Evolutionary conservation across 345 rosid species (phyloP).

Genomic region (Psidium guajava): DNA sequence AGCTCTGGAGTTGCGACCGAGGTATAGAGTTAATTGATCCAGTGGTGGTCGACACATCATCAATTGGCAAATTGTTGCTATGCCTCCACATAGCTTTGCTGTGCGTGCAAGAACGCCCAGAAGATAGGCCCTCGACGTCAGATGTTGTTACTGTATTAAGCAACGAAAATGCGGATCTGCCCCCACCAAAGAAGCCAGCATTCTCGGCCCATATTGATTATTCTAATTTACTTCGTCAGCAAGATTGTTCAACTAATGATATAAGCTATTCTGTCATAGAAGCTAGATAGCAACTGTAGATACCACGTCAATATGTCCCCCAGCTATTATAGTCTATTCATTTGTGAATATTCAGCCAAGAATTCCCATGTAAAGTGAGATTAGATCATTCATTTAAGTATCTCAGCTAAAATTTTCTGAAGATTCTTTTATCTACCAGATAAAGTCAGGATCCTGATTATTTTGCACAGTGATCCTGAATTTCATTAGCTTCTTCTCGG

Average conservation of each 20-base stretch:
- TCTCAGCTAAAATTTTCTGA: background rate
- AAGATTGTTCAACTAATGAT: background rate
- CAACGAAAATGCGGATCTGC: background rate
- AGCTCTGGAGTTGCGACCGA: background rate
- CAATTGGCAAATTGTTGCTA: background rate
- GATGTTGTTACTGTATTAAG: conserved; percentile 6
- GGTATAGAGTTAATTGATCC: conserved; percentile 7
- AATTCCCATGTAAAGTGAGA: background rate
- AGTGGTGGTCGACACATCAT: background rate
- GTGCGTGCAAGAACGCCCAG: conserved; percentile 16
- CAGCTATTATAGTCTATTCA: background rate
- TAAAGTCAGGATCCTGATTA: background rate
- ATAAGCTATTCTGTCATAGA: background rate
- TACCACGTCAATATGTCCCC: background rate
- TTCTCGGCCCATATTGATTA: background rate
- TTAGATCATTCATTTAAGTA: background rate
- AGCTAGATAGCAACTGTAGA: background rate
- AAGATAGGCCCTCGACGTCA: conserved; percentile 15
- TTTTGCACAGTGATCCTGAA: background rate
- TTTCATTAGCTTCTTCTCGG: background rate
- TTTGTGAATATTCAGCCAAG: background rate
- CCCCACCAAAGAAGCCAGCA: conserved; percentile 13
- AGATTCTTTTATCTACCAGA: background rate
- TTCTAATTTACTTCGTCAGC: background rate
- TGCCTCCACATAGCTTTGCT: conserved; percentile 20